Base-by-base conservation (phyloP, 805 yeast genomes). In the Yamadazyma scolyti region DNA sequence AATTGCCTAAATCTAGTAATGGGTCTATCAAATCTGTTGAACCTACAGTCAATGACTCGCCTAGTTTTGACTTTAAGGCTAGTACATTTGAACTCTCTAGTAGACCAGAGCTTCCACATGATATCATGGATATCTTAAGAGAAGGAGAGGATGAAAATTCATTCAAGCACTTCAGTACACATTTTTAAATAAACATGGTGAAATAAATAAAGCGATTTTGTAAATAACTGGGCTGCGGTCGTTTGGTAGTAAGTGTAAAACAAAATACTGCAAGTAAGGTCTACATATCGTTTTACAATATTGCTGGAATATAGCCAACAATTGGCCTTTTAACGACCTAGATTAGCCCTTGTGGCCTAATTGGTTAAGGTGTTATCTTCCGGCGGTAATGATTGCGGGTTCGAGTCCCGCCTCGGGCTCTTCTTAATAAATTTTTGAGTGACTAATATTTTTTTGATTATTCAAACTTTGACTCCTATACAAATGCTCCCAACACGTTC, bases 371-470 rank as follows among this genome's bases (percentile, higher is more conserved):
- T 76, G 73, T 74, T 68, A 73, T 72, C 72, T 65, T 75, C 82
- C 82, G 82, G 81, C 61, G 75, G 68, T 67, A 63, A 68, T 65
- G 82, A 75, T 75, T 75, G 81, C 77, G 82, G 79, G 82, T 75
- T 75, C 82, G 81, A 75, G 77, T 75, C 82, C 81, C 79, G 79
- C 79, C 78, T 66, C 69, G 80, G 77, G 76, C 65, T 68, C 27
- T 20, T 39, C 39, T 42, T n/a, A n/a, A n/a, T 40, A 8, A 19
- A 15, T 31, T 26, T 34, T 27, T 14, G 14, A 28, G 14, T 13
- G 16, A n/a, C n/a, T 13, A 18, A 11, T 16, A 12, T 23, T 28
- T 23, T 27, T 20, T 25, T 24, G 28, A 4, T 20, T n/a, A 9
- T 12, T 27, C 21, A n/a, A 6, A 11, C 15, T 29, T 28, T 23